Conservation (phyloP, 176 grass and related monocot species). For the Phragmites australis region DNA sequence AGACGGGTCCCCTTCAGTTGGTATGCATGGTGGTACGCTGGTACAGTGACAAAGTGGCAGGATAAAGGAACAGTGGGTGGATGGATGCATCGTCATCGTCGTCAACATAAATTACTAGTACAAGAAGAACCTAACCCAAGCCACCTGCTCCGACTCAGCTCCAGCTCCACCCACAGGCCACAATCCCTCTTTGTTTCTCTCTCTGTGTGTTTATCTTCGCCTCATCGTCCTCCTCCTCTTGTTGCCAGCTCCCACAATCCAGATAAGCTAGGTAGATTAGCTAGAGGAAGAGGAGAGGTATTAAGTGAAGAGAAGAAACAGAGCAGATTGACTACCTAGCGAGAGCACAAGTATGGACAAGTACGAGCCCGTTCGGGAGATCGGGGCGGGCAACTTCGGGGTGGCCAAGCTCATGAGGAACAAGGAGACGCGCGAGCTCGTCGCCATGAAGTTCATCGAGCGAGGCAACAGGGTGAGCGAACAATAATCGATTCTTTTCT, state of each 20-base stretch:
- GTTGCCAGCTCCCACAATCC: no score
- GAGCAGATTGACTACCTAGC: no score
- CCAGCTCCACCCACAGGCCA: not conserved
- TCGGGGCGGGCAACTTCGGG: constrained; percentile 80
- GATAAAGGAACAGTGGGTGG: no score
- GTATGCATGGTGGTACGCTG: no score
- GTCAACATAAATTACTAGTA: not conserved
- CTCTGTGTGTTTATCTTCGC: not conserved
- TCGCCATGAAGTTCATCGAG: constrained; percentile 88
- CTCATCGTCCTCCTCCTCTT: not conserved
- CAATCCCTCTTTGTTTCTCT: not conserved
- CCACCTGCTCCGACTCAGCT: not conserved
- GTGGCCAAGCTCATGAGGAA: constrained; percentile 76
- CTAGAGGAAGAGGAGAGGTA: no score
- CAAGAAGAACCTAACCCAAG: not conserved
- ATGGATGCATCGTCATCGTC: not conserved
- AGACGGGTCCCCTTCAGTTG: no score
- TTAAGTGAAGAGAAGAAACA: no score
- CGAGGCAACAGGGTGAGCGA: constrained; percentile 52
- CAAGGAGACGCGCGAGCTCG: constrained; percentile 63
- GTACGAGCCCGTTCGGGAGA: constrained; percentile 78
- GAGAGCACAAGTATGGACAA: constrained; percentile 76
- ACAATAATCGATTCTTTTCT: not conserved
- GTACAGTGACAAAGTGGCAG: no score
- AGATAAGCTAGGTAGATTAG: not conserved